Percentiles rank a stretch among this genome's conserved stretches.
These are phyloP conservation scores for Lindgomyces ingoldianus DNA, from an alignment of 495 filamentous ascomycete genomes.

Conservation along the genomic window DNA sequence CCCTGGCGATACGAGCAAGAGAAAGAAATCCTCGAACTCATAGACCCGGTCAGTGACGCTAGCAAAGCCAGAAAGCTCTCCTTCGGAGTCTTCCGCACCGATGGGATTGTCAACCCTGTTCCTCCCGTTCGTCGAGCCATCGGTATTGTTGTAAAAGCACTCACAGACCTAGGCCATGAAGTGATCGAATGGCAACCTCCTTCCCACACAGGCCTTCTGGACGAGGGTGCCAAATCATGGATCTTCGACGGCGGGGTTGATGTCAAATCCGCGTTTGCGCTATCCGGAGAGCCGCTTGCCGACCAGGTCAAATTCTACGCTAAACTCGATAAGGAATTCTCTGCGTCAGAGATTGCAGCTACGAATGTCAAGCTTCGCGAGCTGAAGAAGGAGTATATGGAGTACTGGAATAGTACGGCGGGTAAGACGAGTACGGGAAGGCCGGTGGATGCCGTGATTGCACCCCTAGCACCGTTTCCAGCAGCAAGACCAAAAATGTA, in stretches of 20 bases:
- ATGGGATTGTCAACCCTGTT: slow-evolving; percentile 53
- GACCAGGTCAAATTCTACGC: slow-evolving; percentile 47
- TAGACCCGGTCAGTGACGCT: slow-evolving; percentile 37
- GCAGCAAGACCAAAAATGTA: slow-evolving; percentile 56
- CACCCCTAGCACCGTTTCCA: slow-evolving; percentile 61
- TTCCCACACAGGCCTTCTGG: slow-evolving; percentile 47
- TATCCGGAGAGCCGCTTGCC: slow-evolving; percentile 58
- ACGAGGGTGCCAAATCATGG: slow-evolving; percentile 45
- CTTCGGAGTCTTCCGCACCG: slow-evolving; percentile 56
- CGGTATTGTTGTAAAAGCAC: slow-evolving; percentile 52
- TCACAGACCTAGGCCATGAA: slow-evolving; percentile 58
- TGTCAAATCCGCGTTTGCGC: slow-evolving; percentile 49
- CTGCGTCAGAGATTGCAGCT: slow-evolving; percentile 53
- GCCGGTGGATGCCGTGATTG: slow-evolving; percentile 60
- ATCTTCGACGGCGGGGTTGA: slow-evolving; percentile 54
- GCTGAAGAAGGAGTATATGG: slow-evolving; percentile 64
- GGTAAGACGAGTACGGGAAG: slow-evolving; percentile 57
- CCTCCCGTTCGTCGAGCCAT: slow-evolving; percentile 60
- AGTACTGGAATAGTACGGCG: slow-evolving; percentile 67
- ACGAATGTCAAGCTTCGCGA: slow-evolving; percentile 60
- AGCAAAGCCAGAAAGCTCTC: slow-evolving; percentile 44
- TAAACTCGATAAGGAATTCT: slow-evolving; percentile 44
- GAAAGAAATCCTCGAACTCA: slow-evolving; percentile 51
- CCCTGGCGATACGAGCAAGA: slow-evolving; percentile 63
- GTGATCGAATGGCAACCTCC: slow-evolving; percentile 62